Percentiles rank a stretch among this genome's conserved stretches.
Conservation (phyloP, 2,329 filamentous ascomycete species). For the Furcasterigmium sp. region DNA sequence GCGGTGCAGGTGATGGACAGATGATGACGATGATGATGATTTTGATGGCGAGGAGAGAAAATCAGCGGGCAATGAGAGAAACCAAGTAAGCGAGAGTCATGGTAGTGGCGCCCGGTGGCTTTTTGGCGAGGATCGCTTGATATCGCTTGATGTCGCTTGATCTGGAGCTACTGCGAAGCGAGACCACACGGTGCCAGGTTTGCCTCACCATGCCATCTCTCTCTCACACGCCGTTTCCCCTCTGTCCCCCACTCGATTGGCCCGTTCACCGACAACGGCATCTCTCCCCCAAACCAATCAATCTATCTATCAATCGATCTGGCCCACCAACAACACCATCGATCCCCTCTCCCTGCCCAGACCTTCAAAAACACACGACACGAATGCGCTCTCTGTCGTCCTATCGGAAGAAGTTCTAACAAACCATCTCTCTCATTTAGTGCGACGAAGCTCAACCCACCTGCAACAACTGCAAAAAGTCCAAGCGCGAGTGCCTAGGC, state of each 20-base stretch:
- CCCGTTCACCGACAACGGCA: background rate
- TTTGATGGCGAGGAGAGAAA: constrained; percentile 5
- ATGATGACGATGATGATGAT: constrained; percentile 4
- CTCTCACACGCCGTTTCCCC: background rate
- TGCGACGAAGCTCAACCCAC: constrained; percentile 94
- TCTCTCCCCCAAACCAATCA: too few relatives aligned
- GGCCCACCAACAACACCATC: constrained; percentile 10
- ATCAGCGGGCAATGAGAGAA: constrained; percentile 6
- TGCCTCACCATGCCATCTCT: constrained; percentile 8
- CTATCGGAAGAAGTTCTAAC: too few relatives aligned
- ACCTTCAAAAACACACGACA: constrained; percentile 9
- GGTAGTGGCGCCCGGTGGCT: constrained; percentile 1
- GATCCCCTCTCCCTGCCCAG: constrained; percentile 7
- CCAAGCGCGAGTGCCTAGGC: constrained; percentile 78
- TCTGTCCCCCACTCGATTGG: background rate
- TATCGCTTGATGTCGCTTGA: constrained; percentile 30
- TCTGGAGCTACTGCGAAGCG: constrained; percentile 28
- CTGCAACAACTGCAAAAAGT: constrained; percentile 87
- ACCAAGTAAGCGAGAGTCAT: constrained; percentile 3
- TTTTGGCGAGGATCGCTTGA: constrained; percentile 15
- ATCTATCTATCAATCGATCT: too few relatives aligned
- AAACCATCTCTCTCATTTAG: constrained; percentile 45
- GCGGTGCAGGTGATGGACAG: background rate
- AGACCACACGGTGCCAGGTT: constrained; percentile 14
- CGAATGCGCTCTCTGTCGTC: too few relatives aligned